Conservation (phyloP, 805 yeast species). For the Barnettozyma populi region DNA sequence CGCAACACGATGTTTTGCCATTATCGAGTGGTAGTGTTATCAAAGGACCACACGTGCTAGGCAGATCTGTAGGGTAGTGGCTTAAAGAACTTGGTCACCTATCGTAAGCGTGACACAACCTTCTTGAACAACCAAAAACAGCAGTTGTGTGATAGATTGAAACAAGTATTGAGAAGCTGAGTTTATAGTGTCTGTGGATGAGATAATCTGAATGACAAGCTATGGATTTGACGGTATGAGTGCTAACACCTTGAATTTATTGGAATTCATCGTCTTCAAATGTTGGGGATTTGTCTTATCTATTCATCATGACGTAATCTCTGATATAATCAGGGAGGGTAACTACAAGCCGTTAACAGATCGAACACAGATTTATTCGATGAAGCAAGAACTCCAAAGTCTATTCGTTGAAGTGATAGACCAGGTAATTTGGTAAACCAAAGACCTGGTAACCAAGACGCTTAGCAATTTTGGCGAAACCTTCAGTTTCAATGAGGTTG, state of each 20-base stretch:
- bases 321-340: not conserved
- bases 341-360: not conserved
- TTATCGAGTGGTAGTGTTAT: not conserved
- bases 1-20: conserved; percentile 4
- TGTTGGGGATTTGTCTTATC: conserved; percentile 7
- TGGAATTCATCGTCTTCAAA: not conserved
- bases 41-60: not conserved
- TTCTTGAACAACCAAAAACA: not conserved
- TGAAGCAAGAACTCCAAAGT: not conserved
- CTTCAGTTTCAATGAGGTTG: conserved; percentile 95
- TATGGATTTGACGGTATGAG: not conserved
- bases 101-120: not conserved
- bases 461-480: conserved; percentile 97
- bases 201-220: not conserved
- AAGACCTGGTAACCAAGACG: conserved; percentile 84
- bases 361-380: too few species aligned
- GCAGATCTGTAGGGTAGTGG: not conserved
- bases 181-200: not conserved
- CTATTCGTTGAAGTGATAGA: conserved; percentile 82
- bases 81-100: not conserved
- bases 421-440: conserved; percentile 93
- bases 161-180: not conserved
- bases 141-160: not conserved
- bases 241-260: not conserved
- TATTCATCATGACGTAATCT: not conserved